These are phyloP conservation scores for Aspergillus felis DNA, from an alignment of 2,329 filamentous ascomycete species.

Conservation along the genomic window DNA sequence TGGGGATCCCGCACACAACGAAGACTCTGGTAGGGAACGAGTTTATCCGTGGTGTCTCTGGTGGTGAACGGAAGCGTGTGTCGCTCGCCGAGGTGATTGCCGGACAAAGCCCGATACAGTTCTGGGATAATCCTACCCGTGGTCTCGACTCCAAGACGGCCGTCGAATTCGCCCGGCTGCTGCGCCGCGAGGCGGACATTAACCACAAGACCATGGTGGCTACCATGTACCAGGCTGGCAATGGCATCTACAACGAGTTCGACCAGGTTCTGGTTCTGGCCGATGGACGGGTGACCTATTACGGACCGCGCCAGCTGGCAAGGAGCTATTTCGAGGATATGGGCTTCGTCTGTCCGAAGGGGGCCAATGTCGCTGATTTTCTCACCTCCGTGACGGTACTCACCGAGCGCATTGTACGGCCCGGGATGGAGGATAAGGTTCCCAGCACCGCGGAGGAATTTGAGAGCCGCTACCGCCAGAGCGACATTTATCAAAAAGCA, in stretches of 20 bases:
- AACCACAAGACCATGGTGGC: constrained; percentile 57
- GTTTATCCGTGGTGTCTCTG: constrained; percentile 62
- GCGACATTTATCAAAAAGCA: constrained; percentile 50
- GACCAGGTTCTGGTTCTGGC: constrained; percentile 67
- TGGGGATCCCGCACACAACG: constrained; percentile 47
- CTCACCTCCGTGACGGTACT: constrained; percentile 61
- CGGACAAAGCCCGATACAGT: constrained; percentile 52
- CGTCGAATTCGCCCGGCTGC: constrained; percentile 54
- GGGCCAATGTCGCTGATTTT: constrained; percentile 63
- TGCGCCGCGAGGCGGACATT: constrained; percentile 59
- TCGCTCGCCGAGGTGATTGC: constrained; percentile 58
- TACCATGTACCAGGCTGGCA: constrained; percentile 65
- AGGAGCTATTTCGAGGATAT: constrained; percentile 59
- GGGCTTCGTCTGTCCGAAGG: constrained; percentile 59
- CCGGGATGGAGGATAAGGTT: constrained; percentile 28
- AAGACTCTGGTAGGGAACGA: constrained; percentile 65
- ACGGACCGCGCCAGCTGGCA: constrained; percentile 56
- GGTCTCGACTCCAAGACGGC: constrained; percentile 64
- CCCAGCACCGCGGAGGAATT: constrained; percentile 41
- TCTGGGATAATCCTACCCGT: constrained; percentile 64
- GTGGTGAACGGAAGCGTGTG: constrained; percentile 65
- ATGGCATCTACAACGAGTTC: constrained; percentile 64
- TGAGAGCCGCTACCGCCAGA: constrained; percentile 47
- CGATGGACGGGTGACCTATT: constrained; percentile 61
- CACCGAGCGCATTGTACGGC: constrained; percentile 42